These are phyloP conservation scores for Fraxinus nigra DNA, from an alignment of 305 asterid species.

Conservation along the genomic window DNA sequence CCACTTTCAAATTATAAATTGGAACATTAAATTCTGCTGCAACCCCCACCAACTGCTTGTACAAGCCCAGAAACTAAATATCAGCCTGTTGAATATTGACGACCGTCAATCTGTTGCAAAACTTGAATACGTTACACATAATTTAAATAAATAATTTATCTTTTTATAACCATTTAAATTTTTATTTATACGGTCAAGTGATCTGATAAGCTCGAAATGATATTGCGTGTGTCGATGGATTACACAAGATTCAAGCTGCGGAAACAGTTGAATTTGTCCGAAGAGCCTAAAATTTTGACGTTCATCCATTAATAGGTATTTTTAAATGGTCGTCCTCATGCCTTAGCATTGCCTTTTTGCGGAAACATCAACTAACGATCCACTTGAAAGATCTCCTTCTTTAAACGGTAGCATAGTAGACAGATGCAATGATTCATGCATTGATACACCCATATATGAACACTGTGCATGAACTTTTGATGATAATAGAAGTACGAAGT, in stretches of 20 bases:
- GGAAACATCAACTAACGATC: neutral
- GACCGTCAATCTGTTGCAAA: constrained; percentile 17
- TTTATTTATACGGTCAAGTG: neutral
- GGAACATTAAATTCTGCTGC: constrained; percentile 26
- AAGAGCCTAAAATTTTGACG: neutral
- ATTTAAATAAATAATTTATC: neutral
- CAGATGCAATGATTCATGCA: neutral
- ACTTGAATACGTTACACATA: neutral
- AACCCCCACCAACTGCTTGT: neutral
- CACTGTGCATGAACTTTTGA: neutral
- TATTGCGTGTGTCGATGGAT: neutral
- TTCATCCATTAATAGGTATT: neutral
- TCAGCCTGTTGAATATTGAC: neutral
- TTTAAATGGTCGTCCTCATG: neutral
- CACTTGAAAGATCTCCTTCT: neutral
- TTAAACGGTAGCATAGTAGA: neutral
- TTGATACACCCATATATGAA: neutral
- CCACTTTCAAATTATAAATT: constrained; percentile 1
- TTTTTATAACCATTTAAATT: neutral
- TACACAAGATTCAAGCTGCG: neutral
- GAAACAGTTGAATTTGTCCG: neutral
- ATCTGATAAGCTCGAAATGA: neutral
- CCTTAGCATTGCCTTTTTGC: neutral
- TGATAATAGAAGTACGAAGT: neutral
- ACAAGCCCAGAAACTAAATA: neutral